Evolutionary conservation across 1,284 basidiomycete genomes (phyloP).

Genomic region (Ganoderma meredithae): DNA sequence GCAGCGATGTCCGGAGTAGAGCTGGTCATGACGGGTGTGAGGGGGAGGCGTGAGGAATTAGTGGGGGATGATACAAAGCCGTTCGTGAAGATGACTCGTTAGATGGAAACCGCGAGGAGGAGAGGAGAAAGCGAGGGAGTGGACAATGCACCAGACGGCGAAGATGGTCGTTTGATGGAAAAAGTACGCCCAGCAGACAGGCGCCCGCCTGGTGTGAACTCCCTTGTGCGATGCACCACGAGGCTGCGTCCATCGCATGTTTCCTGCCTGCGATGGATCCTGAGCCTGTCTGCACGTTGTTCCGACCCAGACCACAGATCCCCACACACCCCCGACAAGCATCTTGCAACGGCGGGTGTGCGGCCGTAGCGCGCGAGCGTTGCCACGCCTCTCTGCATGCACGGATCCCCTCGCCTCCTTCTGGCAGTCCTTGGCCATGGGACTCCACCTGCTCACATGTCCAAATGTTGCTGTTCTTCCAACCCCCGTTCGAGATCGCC

Average conservation of each 20-base stretch:
- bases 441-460: conserved; percentile 2
- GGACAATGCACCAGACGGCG: conserved; percentile 36
- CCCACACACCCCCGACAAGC: neutral
- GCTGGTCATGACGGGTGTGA: conserved; percentile 67
- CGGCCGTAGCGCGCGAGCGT: neutral
- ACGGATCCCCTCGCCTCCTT: neutral
- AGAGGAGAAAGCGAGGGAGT: conserved; percentile 34
- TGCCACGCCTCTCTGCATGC: neutral
- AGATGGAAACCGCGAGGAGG: conserved; percentile 36
- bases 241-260: conserved; percentile 24
- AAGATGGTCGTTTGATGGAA: conserved; percentile 40
- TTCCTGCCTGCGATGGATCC: neutral
- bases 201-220: conserved; percentile 33
- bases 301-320: neutral
- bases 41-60: conserved; percentile 28
- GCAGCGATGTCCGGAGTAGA: conserved; percentile 75
- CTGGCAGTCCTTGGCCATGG: neutral
- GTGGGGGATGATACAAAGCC: conserved; percentile 35
- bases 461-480: neutral
- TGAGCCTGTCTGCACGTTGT: neutral
- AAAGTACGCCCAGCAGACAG: conserved; percentile 32
- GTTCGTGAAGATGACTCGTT: conserved; percentile 40
- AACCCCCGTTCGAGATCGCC: neutral
- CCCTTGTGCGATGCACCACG: conserved; percentile 29
- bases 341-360: neutral